phyloP scores from a whole-genome alignment of 2,329 filamentous ascomycete genomes.

The Calonectria hawksworthii region DNA sequence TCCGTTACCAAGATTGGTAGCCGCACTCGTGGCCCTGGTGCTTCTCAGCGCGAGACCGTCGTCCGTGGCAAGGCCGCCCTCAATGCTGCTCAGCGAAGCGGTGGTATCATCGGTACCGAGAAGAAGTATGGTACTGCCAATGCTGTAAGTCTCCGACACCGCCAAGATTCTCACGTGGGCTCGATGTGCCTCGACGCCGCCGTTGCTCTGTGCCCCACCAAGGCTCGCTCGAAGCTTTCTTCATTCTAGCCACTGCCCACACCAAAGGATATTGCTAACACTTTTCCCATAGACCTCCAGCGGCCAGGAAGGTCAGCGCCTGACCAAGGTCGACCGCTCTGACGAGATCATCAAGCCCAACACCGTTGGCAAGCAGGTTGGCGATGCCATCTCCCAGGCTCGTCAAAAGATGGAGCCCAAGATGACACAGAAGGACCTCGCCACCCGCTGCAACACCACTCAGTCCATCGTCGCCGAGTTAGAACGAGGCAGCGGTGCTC shows the following conservation, averaged over 20 bases:
- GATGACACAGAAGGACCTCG: slow-evolving; percentile 93
- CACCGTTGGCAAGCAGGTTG: slow-evolving; percentile 85
- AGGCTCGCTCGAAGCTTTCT: not conserved
- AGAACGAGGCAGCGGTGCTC: slow-evolving; percentile 82
- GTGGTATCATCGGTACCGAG: slow-evolving; percentile 84
- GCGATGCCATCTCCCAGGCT: slow-evolving; percentile 84
- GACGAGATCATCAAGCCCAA: slow-evolving; percentile 99
- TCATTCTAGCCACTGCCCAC: not conserved
- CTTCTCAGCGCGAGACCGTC: slow-evolving; percentile 83
- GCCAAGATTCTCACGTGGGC: slow-evolving; percentile 6
- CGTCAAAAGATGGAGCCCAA: slow-evolving; percentile 89
- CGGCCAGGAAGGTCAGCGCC: slow-evolving; percentile 84
- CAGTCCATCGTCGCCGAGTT: slow-evolving; percentile 85
- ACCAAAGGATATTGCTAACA: slow-evolving; percentile 32
- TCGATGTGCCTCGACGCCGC: not conserved
- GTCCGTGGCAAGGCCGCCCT: slow-evolving; percentile 85
- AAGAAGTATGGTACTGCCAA: slow-evolving; percentile 91
- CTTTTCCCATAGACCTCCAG: slow-evolving; percentile 39
- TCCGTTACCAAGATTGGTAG: slow-evolving; percentile 92
- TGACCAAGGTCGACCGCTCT: slow-evolving; percentile 97
- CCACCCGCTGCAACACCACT: slow-evolving; percentile 91
- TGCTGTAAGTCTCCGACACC: slow-evolving; percentile 54
- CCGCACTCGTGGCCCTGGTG: slow-evolving; percentile 80
- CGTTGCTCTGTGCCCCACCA: slow-evolving; percentile 11
- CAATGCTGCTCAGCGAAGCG: slow-evolving; percentile 89